Conservation (phyloP, 331 rosid species). For the Quercus phellos region DNA sequence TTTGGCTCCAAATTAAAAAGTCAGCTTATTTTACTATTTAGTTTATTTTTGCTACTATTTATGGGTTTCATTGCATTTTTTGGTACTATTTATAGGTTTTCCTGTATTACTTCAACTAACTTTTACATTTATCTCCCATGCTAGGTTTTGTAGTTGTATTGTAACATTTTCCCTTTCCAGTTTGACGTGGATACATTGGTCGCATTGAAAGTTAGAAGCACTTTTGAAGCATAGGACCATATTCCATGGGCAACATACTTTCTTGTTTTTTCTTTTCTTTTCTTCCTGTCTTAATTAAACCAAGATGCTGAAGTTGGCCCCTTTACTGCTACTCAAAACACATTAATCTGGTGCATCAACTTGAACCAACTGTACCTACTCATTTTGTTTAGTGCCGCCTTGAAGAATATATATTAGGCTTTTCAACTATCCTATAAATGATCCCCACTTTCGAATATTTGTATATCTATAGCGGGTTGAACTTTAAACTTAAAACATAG, state of each 20-base stretch:
- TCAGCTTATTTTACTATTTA: accelerated
- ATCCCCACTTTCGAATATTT: too few species aligned
- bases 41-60: too few species aligned
- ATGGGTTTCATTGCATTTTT: accelerated
- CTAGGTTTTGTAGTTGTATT: neutral
- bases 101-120: accelerated
- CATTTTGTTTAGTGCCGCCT: neutral
- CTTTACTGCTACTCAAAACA: neutral
- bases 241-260: neutral
- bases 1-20: too few species aligned
- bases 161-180: neutral
- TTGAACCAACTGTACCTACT: neutral
- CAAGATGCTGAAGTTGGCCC: neutral
- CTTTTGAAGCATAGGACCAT: neutral
- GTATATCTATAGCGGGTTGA: too few species aligned
- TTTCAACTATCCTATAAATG: too few species aligned
- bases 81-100: accelerated
- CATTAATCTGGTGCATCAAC: neutral
- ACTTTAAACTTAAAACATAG: too few species aligned
- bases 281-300: neutral
- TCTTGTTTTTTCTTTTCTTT: neutral
- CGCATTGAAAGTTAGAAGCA: neutral
- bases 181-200: neutral
- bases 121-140: too few species aligned
- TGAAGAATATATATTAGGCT: neutral